Evolutionary conservation across 2,329 filamentous ascomycete species (phyloP), one percentile per base, ranked within the genome.

Genomic region (Talaromyces rugulosus): DNA sequence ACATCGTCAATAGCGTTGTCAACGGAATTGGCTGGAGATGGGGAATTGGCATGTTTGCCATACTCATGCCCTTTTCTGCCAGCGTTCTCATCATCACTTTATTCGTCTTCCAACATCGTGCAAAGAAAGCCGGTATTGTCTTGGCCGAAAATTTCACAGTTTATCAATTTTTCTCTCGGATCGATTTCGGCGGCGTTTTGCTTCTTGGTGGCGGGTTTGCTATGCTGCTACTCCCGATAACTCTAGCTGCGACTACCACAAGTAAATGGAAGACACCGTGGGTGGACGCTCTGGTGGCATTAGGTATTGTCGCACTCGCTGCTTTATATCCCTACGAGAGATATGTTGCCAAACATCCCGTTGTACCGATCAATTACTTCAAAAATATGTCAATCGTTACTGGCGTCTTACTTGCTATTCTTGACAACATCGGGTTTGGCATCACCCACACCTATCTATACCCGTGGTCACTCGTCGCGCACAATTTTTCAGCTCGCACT

Each of bases 381-480:
- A 72, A 72, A 31, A 78, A 77, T 44, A 61, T 71, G 5, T 77
- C 79, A 12, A 80, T 84, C 30, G 66, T 77, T 18, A 67, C 81
- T 14, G 75, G 75, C 14, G 70, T 78, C 9, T 56, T 78, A 0
- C 70, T 81, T 12, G 75, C 75, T 11, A 69, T 75, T 11, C 67
- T 78, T 36, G 81, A 83, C 64, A 72, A 73, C 5, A 66, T 82
- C 51, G 78, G 76, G 14, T 81, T 81, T 65, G 65, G 70, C 16
- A 72, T 72, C 53, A 82, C 80, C 0, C 80, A 83, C 66, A 78
- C 78, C 5, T 82, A 82, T 66, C 71, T 83, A 6, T 81, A 81
- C 64, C 68, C 78, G 30, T 83, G 81, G 44, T 73, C 73, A 0
- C 75, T 74, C 7, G 75, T 82, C 3, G 75, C 79, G 0, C 78